Base-by-base conservation (phyloP, 73 alveolate species). In the Paramecium sonneborni region DNA sequence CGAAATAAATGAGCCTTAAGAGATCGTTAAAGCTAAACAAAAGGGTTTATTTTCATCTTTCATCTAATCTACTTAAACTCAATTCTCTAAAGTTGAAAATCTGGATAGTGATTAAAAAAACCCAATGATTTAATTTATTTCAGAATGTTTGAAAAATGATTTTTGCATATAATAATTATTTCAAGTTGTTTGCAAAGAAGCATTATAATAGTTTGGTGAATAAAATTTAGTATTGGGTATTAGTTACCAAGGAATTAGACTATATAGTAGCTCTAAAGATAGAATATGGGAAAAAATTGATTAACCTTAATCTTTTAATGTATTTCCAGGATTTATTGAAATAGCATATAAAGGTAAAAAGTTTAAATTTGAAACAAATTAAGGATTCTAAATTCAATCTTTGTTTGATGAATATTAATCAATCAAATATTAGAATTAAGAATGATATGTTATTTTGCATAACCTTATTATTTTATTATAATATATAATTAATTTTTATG, bases 341-440 rank as follows among this genome's bases (percentile, higher is more conserved):
- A 30, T 79, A 20, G 24, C 23, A 18, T 38, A 23, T 43, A 62
- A 34, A 24, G 74, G 32, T 9, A 23, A 46, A 46, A 23, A 30
- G 43, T 12, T 23, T 20, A 79, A 23, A 6, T 39, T 79, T 39
- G 90, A 79, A 79, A 79, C 90, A 0, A 79, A 9, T 43, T 79
- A 79, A 79, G 90, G 90, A 20, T 79, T 79, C 10, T 46, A 79
- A 79, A 79, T 79, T 1, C 26, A 79, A 39, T 43, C 76, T 20
- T 34, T 79, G 34, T 41, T 79, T 38, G 90, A 79, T 32, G 90
- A 79, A 79, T 79, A 79, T 44, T 72, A 32, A 79, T 74, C 69
- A 18, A 3, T 79, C 34, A 79, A 74, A 34, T 24, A 23, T 12
- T 74, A 20, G 57, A 74, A 28, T 37, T 74, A 39, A 34, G 56